Evolutionary conservation across 768 basidiomycete genomes (phyloP), one percentile per base, ranked within the genome.

Genomic region (Tephrocybe sp.): DNA sequence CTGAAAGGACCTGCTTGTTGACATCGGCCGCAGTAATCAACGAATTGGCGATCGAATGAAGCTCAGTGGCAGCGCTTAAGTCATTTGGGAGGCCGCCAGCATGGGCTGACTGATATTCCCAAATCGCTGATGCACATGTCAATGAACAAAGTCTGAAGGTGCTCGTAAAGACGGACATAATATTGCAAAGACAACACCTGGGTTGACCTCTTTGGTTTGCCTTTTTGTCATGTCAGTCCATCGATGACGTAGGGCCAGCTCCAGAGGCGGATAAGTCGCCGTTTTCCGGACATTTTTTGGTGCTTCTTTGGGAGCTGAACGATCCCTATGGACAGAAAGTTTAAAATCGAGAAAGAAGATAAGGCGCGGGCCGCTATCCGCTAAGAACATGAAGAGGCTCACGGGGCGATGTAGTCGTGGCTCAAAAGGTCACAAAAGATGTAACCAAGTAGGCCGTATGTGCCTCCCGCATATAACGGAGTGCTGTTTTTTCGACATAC

Each of bases 351-450:
- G 25, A 38, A 42, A 53, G 47, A 47, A 15, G 25, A 22, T 42
- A 36, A 49, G 54, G 52, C 45, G 45, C 55, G 57, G 21, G n/a
- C 18, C 30, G 21, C 41, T 42, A n/a, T n/a, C 45, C 41, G 40
- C 38, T n/a, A 36, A 47, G 31, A 24, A 30, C 24, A 48, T 18
- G 36, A 46, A 49, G 49, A 41, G 21, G 66, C 94, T 70, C 69
- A 94, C 95, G 86, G 81, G 39, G 84, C 71, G 54, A 97, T 82
- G 65, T 87, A 92, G 53, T 93, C 85, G 60, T 97, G 95, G 47
- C 80, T 76, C 49, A 94, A 73, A 47, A 99, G 76, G 64, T 98
- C 94, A 54, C 91, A 92, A 63, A 97, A 97, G 60, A 97, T 91
- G 68, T 92, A 99, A 13, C 95, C 95, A 39, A 84, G 71, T 51